Evolutionary conservation across 2,329 filamentous ascomycete species (phyloP), one percentile per base, ranked within the genome.

Genomic region (Diplodia scrobiculata): DNA sequence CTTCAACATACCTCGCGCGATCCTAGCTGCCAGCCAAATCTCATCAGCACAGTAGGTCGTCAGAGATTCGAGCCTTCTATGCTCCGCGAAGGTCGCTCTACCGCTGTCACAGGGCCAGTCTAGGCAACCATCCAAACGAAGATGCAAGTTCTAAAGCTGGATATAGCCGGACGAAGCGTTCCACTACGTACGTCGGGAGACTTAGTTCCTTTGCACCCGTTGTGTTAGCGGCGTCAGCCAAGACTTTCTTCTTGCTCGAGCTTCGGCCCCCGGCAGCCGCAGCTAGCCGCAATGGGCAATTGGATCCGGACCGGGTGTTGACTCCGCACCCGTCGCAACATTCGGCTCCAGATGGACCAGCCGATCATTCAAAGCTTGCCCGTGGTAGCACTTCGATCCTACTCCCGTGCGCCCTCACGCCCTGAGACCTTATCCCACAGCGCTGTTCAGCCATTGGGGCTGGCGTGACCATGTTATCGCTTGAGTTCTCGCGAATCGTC

Each of bases 211-310:
- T 32, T 32, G 10, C 34, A 36, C 9, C 34, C 7, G 34, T 10
- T 36, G 0, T 36, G 34, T 13, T 36, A 27, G 38, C 58, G 45
- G 17, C 41, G 38, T 45, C 36, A 62, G 58, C 58, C 29, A 38
- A 62, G 45, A 27, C 41, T 59, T 41, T 59, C 27, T 19, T 47
- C 55, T 32, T 11, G 36, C 27, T 32, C 17, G 29, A 62, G n/a
- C n/a, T 55, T 62, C 58, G 38, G 58, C 19, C 9, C 41, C 45
- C 58, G 41, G 36, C 45, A 50, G 45, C 58, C 14, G 58, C 58
- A 51, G 58, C 58, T 62, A 62, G 19, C 58, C 58, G 25, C 10
- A 62, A 62, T 9, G 7, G 45, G 58, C 29, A 62, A 62, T 5
- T 50, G 45, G 41, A 62, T 62, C 58, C 58, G 45, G 58, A 36